Base-by-base conservation (phyloP, 306 rosid genomes). In the Castanopsis chinensis region DNA sequence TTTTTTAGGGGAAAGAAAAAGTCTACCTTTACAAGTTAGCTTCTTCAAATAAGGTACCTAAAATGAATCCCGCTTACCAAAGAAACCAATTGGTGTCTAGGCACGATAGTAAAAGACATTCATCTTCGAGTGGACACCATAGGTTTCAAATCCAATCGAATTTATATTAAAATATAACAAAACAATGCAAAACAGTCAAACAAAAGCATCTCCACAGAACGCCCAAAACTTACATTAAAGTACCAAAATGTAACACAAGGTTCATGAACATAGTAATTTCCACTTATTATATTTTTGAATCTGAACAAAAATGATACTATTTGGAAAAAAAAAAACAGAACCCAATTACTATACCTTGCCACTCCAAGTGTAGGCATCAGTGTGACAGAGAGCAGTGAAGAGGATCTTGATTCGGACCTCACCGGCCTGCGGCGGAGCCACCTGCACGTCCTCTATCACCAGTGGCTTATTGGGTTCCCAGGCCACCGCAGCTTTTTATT, bases 401-500 rank as follows among this genome's bases (percentile, higher is more conserved):
- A 91, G 90, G 82, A 94, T 90, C 85, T 91, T 81, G 87, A 94
- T 41, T 54, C 95, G 90, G 76, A 94, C 97, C 88, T 94, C 98
- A 1, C 97, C 95, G 49, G 90, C 81, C 69, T 88, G 97, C 32
- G 97, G 97, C 30, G 94, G 99, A 81, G 92, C 97, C 71, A 95
- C 99, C 81, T 95, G 87, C 63, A 95, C 95, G 68, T 95, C 97
- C 79, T 92, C 92, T 56, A 95, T 88, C 35, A 77, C 83, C 86
- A 95, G 78, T 28, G 99, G 94, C 77, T 92, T 95, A 64, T 90
- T 91, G 87, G 99, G 92, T 91, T 92, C 99, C 97, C 94, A 94
- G 87, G 97, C 97, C 97, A 94, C 97, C 89, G 95, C 97, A 41
- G 95, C 97, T 94, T 79, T 76, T 73, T 30, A 80, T 54, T 51